These are phyloP conservation scores for Mycena vulgaris DNA, from an alignment of 768 basidiomycete genomes.

Conservation along the genomic window DNA sequence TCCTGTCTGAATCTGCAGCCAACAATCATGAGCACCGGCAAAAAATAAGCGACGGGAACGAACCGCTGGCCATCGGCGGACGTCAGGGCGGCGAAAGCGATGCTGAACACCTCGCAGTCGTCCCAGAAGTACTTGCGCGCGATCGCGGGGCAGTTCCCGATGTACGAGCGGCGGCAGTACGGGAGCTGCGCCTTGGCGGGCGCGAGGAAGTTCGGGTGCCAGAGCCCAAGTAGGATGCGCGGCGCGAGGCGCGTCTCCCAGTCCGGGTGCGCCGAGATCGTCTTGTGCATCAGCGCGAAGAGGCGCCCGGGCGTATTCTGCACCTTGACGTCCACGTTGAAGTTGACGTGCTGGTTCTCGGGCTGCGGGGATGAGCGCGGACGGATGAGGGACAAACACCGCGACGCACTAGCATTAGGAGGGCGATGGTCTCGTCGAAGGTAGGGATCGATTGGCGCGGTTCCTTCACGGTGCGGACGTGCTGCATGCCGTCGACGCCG, in stretches of 20 bases:
- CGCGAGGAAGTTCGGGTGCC: conserved; percentile 92
- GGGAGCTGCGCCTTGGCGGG: conserved; percentile 84
- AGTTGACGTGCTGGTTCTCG: conserved; percentile 81
- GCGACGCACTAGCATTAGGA: conserved; percentile 79
- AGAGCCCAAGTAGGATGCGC: conserved; percentile 85
- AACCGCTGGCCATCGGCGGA: conserved; percentile 82
- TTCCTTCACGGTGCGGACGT: conserved; percentile 83
- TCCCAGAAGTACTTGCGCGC: conserved; percentile 94
- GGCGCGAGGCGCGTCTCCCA: conserved; percentile 88
- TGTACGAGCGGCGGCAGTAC: conserved; percentile 88
- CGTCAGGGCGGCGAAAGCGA: conserved; percentile 81
- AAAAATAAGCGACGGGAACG: conserved; percentile 37
- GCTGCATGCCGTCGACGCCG: conserved; percentile 80
- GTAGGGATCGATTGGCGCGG: conserved; percentile 93
- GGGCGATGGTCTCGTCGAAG: conserved; percentile 85
- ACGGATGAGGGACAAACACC: conserved; percentile 11
- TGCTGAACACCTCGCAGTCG: conserved; percentile 88
- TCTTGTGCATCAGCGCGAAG: conserved; percentile 82
- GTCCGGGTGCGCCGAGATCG: conserved; percentile 72
- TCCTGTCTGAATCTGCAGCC: conserved; percentile 80
- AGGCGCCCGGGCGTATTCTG: conserved; percentile 92
- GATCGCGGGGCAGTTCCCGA: conserved; percentile 79
- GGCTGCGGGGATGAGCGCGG: conserved; percentile 58
- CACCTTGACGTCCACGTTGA: conserved; percentile 95
- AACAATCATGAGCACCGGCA: conserved; percentile 6